Evolutionary conservation across 768 basidiomycete genomes (phyloP), one percentile per base, ranked within the genome.

Genomic region (Leucogyrophana mollusca): DNA sequence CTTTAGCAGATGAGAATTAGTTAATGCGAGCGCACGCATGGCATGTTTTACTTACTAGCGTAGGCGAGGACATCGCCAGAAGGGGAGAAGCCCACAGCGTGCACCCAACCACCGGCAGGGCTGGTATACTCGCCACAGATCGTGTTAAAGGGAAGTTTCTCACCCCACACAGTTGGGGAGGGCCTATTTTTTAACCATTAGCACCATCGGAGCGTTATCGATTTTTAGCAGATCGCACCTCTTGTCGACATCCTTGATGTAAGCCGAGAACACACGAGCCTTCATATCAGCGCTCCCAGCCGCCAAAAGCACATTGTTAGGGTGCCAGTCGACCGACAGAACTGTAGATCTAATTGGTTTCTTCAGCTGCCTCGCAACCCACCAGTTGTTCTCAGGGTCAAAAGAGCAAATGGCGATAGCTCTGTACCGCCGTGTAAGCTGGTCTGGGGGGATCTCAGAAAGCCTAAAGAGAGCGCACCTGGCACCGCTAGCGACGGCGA

Each of bases 221-320:
- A 20, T 30, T 21, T 8, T 32, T 11, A 43, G 39, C 11, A 23
- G 21, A 22, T 10, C 41, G 53, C 54, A 88, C 95, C 85, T 89
- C 59, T 90, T 83, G 62, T 99, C 96, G 17, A 97, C 85, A 56
- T 96, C 96, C 74, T 99, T 99, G 73, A 98, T 94, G 67, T 92
- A 98, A 3, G 94, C 96, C 1, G 94, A 97, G 67, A 98, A 90
- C 7, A 99, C 96, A 16, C 94, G 81, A 9, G 96, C 96, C 68
- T 95, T 95, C 82, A 92, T 92, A 61, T 99, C 96, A 0, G 95
- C 94, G 48, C 91, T 86, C n/a, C 96, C 96, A 27, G 95, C 89
- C 4, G 95, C 96, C 21, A 99, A 82, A 5, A 99, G 75, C 11
- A 98, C 94, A 62, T 96, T 98, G 76, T 98, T 98, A 21, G 96